Base-by-base conservation (phyloP, 2,329 filamentous ascomycete genomes). In the Colletotrichum lini region DNA sequence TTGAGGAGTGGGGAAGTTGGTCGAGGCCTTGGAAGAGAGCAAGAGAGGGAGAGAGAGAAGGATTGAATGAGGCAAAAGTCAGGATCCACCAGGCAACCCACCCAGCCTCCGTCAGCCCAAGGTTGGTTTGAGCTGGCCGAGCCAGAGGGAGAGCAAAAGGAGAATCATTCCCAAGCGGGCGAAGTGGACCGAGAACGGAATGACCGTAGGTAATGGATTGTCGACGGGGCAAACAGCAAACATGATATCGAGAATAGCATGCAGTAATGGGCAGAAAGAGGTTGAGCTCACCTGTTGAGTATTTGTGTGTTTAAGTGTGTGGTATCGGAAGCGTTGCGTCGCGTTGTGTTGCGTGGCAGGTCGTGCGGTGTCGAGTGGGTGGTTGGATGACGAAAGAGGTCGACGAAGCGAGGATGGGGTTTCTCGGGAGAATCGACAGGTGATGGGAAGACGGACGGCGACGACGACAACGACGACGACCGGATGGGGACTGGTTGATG, bases 301-400 rank as follows among this genome's bases (percentile, higher is more conserved):
- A 23, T 21, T 45, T 50, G 26, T 50, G 38, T n/a, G 62, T 72
- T 35, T 42, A 5, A 35, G 30, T 35, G 9, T 35, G 57, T 62
- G 57, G 58, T 67, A 58, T 74, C 60, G 73, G 56, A 63, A 62
- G 68, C 64, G 64, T 56, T 66, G 73, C 44, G 45, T 69, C 68
- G 72, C 65, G 60, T 26, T 30, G 60, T 71, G 72, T 73, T 67
- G 47, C 16, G 62, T 64, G 58, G 40, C 30, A 42, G 26, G 44
- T 15, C 13, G 26, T 23, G 49, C 30, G 40, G 47, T 3, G 62
- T 60, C 8, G 61, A 40, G 54, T 45, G 35, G 61, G 40, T 53
- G 44, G 58, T 68, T 26, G 42, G 35, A 49, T 71, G 68, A 71
- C 68, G 65, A 68, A 63, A 63, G 72, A 69, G 71, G 65, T 50